phyloP scores from a whole-genome alignment of 2,329 filamentous ascomycete genomes.

The Fusarium nodosum region DNA sequence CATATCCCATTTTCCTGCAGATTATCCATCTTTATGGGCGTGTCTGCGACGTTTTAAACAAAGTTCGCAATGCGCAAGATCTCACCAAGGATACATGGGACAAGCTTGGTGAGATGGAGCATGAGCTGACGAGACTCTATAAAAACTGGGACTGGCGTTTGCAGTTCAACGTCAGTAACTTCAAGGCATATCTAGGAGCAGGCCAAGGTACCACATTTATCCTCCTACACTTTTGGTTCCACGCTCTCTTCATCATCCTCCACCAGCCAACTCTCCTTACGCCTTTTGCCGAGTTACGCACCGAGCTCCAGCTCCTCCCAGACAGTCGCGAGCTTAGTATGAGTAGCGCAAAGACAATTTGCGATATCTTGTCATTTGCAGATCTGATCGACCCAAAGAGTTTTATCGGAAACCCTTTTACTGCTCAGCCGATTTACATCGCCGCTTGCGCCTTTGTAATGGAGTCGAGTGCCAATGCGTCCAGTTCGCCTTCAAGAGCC shows the following conservation, averaged over 20 bases:
- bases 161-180: slow-evolving; percentile 88
- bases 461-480: slow-evolving; percentile 80
- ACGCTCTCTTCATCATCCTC: slow-evolving; percentile 85
- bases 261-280: slow-evolving; percentile 87
- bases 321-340: slow-evolving; percentile 87
- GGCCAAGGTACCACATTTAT: slow-evolving; percentile 91
- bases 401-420: slow-evolving; percentile 89
- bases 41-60: slow-evolving; percentile 87
- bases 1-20: slow-evolving; percentile 83
- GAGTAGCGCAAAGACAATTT: slow-evolving; percentile 92
- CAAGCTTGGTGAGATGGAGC: slow-evolving; percentile 82
- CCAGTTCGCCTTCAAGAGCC: slow-evolving; percentile 70
- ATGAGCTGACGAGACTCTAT: slow-evolving; percentile 78
- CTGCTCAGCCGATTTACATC: slow-evolving; percentile 91
- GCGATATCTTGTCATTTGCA: slow-evolving; percentile 87
- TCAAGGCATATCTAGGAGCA: slow-evolving; percentile 84
- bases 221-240: slow-evolving; percentile 89
- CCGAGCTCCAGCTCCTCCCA: slow-evolving; percentile 78
- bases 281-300: slow-evolving; percentile 72
- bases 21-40: slow-evolving; percentile 89
- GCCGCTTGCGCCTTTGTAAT: slow-evolving; percentile 90
- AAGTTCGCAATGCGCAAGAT: slow-evolving; percentile 79
- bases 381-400: slow-evolving; percentile 88
- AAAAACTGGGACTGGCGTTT: slow-evolving; percentile 80
- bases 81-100: slow-evolving; percentile 81